These are phyloP conservation scores for Nevesoporus exiguus DNA, from an alignment of 768 basidiomycete genomes.

Conservation along the genomic window DNA sequence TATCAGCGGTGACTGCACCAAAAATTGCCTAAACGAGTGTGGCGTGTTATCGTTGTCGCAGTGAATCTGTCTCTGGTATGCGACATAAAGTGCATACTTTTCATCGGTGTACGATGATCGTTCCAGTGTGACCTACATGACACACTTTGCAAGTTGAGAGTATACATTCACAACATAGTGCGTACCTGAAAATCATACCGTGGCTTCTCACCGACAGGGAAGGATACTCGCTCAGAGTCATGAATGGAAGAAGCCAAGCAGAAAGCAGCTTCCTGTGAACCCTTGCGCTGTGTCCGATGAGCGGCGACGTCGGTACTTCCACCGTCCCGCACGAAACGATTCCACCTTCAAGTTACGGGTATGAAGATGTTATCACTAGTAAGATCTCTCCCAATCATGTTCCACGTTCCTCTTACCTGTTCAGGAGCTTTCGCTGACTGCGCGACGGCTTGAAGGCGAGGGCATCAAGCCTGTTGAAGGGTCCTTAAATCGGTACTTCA, in stretches of 20 bases:
- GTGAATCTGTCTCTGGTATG: conserved; percentile 81
- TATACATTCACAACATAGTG: background rate
- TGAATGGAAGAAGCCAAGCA: conserved; percentile 51
- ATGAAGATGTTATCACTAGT: background rate
- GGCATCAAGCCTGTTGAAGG: conserved; percentile 56
- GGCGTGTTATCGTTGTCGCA: conserved; percentile 54
- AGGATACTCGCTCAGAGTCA: conserved; percentile 45
- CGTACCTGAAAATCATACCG: conserved; percentile 62
- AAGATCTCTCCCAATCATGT: background rate
- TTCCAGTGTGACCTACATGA: conserved; percentile 64
- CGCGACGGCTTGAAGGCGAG: conserved; percentile 63
- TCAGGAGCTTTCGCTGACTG: conserved; percentile 71
- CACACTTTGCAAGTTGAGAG: background rate
- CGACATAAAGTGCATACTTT: conserved; percentile 73
- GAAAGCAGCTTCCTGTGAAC: conserved; percentile 27
- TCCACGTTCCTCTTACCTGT: conserved; percentile 45
- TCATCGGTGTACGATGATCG: conserved; percentile 73
- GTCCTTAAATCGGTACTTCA: conserved; percentile 17
- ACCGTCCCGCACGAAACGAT: conserved; percentile 57
- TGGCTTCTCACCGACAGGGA: conserved; percentile 25
- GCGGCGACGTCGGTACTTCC: conserved; percentile 27
- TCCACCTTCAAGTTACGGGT: conserved; percentile 53
- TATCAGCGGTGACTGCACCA: conserved; percentile 72
- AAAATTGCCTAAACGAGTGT: conserved; percentile 62
- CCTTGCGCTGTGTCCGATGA: conserved; percentile 9